Base-by-base conservation (phyloP, 164 flowering plant species). In the Santalum album region DNA sequence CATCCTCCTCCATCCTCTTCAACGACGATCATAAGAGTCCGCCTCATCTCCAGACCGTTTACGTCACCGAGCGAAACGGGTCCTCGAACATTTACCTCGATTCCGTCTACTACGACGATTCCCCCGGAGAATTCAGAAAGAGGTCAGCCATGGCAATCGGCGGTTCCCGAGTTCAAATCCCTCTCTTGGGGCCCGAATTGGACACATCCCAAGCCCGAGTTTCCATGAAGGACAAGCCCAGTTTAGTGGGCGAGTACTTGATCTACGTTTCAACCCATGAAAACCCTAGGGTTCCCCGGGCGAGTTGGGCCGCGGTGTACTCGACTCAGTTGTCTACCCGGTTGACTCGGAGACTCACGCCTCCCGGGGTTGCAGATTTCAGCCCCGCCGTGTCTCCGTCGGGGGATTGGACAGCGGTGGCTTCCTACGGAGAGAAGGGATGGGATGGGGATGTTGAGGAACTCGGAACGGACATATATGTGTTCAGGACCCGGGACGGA, bases 381-480 rank as follows among this genome's bases (percentile, higher is more conserved):
- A 87, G 96, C 67, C 97, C 96, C 2, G 77, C 94, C 1, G 80
- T 87, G 12, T 90, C 97, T 6, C 94, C 95, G 7, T 83, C 91
- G 25, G 94, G 96, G 45, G 49, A 51, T 0, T 80, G 77, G 81
- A 85, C 86, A 6, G 97, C 97, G 2, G 96, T 87, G 48, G 94
- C 94, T 6, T 90, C 97, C 2, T 64, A 59, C 20, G 97, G 90
- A 1, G 77, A 74, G 51, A 59, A 49, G 23, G 94, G 89, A 0
- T 90, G 97, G 97, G 36, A 48, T 4, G 97, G 96, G 0, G 97
- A 87, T 52, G 75, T 79, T 11, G 76, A 85, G 53, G 92, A 84
- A 18, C 86, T 90, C 21, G 52, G 55, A 0, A 82, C 96, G 0
- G 86, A 82, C 54, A 78, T 90, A 21, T 82, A 78, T 52, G 60